These are phyloP conservation scores for Fusarium incarnatum DNA, from an alignment of 2,329 filamentous ascomycete genomes.

Conservation along the genomic window DNA sequence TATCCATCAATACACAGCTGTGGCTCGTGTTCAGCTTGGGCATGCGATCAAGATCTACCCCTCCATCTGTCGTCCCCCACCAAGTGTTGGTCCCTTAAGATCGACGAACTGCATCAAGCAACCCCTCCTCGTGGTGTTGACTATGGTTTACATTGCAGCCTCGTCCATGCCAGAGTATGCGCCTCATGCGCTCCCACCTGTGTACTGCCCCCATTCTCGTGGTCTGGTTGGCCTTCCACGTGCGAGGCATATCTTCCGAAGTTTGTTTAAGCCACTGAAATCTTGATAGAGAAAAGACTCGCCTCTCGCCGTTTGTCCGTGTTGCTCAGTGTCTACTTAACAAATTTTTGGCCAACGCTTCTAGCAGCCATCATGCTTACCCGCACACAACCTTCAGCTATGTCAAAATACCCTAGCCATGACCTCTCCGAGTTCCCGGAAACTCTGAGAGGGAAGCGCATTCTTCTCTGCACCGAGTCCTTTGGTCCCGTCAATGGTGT, in stretches of 20 bases:
- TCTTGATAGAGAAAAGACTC: constrained; percentile 43
- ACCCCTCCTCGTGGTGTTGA: constrained; percentile 48
- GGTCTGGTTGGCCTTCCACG: constrained; percentile 39
- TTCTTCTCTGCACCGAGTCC: constrained; percentile 77
- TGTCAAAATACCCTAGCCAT: constrained; percentile 45
- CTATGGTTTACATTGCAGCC: constrained; percentile 44
- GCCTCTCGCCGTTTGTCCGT: constrained; percentile 23
- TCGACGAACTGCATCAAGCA: constrained; percentile 48
- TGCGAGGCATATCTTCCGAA: constrained; percentile 39
- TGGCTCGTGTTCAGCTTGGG: constrained; percentile 20
- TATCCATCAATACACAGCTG: constrained; percentile 20
- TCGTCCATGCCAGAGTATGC: constrained; percentile 10
- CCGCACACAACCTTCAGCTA: constrained; percentile 5
- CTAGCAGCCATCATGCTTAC: constrained; percentile 29
- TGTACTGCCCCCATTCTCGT: constrained; percentile 30
- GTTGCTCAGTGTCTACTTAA: neutral
- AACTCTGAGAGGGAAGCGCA: constrained; percentile 67
- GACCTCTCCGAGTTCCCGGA: constrained; percentile 60
- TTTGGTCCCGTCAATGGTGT: constrained; percentile 81
- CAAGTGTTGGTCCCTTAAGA: constrained; percentile 34
- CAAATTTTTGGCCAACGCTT: constrained; percentile 1
- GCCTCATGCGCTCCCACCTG: constrained; percentile 33
- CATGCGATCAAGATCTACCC: constrained; percentile 41
- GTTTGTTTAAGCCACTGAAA: constrained; percentile 6
- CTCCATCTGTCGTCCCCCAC: constrained; percentile 47